Conservation (phyloP, 768 basidiomycete species). For the Lactarius hengduanensis region DNA sequence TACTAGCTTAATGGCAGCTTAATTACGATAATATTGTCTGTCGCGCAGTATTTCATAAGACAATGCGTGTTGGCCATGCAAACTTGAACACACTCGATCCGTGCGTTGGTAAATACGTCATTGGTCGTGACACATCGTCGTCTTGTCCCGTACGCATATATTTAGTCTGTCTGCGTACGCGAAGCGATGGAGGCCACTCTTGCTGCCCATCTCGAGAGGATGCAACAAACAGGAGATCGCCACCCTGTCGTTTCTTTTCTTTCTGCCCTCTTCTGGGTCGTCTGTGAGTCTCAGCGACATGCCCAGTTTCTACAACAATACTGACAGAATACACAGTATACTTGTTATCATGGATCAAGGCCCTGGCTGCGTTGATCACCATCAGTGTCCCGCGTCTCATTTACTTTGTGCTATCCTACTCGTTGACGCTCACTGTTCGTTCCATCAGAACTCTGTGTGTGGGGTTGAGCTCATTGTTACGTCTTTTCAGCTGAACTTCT, state of each 20-base stretch:
- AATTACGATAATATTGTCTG: background rate
- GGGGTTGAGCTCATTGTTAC: constrained; percentile 14
- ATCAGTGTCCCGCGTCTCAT: constrained; percentile 80
- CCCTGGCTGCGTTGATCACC: constrained; percentile 74
- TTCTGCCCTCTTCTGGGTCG: constrained; percentile 82
- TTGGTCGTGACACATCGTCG: constrained; percentile 1
- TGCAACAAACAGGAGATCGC: constrained; percentile 40
- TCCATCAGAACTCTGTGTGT: background rate
- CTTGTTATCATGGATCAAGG: constrained; percentile 75
- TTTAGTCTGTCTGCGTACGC: background rate
- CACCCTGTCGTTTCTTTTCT: constrained; percentile 77
- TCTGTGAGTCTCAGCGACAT: constrained; percentile 50
- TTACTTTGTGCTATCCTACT: constrained; percentile 78
- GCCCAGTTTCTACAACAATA: constrained; percentile 11
- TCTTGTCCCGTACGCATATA: background rate
- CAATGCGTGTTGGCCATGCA: background rate
- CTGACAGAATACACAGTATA: constrained; percentile 53
- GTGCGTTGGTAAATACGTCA: background rate
- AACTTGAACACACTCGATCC: background rate
- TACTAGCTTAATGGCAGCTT: background rate
- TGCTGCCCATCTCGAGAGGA: constrained; percentile 14
- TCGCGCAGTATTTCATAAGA: background rate
- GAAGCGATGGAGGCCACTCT: constrained; percentile 16
- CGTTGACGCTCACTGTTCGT: constrained; percentile 79
- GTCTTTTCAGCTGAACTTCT: constrained; percentile 74